phyloP scores from a whole-genome alignment of 2,329 filamentous ascomycete genomes.

The Fusarium equiseti region DNA sequence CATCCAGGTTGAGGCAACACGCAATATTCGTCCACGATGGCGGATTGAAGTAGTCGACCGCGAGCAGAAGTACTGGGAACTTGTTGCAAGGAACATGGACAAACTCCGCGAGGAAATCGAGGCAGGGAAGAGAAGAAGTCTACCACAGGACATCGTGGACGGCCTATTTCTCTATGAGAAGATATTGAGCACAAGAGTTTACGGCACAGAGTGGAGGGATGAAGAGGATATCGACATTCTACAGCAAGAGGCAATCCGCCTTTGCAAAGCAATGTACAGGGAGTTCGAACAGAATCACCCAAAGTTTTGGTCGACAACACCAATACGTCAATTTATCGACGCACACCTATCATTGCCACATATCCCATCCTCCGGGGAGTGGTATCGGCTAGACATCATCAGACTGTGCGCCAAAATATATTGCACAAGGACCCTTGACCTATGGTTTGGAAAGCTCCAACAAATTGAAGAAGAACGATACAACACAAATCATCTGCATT shows the following conservation, averaged over 20 bases:
- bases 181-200: too few relatives aligned
- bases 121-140: background rate
- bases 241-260: background rate
- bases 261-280: background rate
- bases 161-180: background rate
- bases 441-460: background rate
- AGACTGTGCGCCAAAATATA: background rate
- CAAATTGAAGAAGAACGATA: too few relatives aligned
- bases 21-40: background rate
- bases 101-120: background rate
- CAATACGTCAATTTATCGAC: background rate
- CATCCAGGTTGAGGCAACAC: background rate
- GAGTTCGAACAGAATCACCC: background rate
- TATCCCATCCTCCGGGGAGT: background rate
- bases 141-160: fast-evolving
- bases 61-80: background rate
- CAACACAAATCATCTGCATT: too few relatives aligned
- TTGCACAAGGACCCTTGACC: background rate
- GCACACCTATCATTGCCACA: background rate
- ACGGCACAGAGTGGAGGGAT: too few relatives aligned
- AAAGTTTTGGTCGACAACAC: background rate
- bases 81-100: fast-evolving
- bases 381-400: background rate
- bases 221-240: too few relatives aligned
- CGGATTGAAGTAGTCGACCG: fast-evolving